Conservation (phyloP, 345 rosid genomes). For the Pseudoturritis turrita region DNA sequence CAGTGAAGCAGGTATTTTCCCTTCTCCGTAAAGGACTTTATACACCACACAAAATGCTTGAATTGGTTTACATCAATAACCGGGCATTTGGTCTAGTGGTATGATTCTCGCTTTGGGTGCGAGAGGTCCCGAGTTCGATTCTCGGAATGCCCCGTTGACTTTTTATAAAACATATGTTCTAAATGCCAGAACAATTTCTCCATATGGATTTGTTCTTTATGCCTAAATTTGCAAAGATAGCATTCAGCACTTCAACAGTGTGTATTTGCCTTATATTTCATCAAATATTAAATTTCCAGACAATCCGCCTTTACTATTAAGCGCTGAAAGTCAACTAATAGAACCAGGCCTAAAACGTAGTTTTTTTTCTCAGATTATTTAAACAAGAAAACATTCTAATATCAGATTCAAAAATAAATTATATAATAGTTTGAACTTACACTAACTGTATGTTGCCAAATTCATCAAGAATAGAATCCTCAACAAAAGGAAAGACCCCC, state of each 20-base stretch:
- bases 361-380: background rate
- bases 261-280: too few species aligned
- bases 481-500: background rate
- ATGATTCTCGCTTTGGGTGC: slow-evolving; percentile 58
- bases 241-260: background rate
- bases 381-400: background rate
- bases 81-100: background rate
- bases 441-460: background rate
- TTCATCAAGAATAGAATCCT: background rate
- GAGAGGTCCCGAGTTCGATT: slow-evolving; percentile 69
- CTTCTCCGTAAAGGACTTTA: background rate
- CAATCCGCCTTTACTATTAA: background rate
- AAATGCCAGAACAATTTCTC: background rate
- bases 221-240: background rate
- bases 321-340: background rate
- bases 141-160: slow-evolving; percentile 53
- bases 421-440: background rate
- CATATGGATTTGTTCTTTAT: too few species aligned
- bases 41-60: background rate
- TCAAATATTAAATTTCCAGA: background rate
- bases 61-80: too few species aligned
- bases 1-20: too few species aligned
- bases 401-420: background rate
- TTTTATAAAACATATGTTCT: background rate
- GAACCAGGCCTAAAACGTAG: background rate